phyloP scores from a whole-genome alignment of 2,329 filamentous ascomycete genomes.

The Sporothrix mexicana region DNA sequence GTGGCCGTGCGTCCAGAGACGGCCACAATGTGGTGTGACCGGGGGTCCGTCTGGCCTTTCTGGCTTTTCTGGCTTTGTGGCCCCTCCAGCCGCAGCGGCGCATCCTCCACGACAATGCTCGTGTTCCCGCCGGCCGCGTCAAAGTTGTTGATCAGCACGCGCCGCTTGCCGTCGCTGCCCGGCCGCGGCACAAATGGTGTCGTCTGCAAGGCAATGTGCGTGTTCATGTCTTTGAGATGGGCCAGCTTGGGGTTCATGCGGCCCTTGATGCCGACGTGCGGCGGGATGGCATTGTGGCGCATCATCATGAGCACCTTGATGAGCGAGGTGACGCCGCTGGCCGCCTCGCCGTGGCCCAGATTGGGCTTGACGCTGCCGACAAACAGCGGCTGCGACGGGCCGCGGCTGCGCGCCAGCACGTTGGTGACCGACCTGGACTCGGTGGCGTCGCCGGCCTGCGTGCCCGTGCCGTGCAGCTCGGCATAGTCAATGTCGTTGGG shows the following conservation, averaged over 20 bases:
- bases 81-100: slow-evolving; percentile 47
- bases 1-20: slow-evolving; percentile 54
- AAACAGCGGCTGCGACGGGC: slow-evolving; percentile 59
- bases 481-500: slow-evolving; percentile 80
- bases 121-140: slow-evolving; percentile 75
- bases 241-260: slow-evolving; percentile 64
- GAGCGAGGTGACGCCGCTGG: slow-evolving; percentile 65
- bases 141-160: slow-evolving; percentile 70
- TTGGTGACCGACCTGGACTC: slow-evolving; percentile 79
- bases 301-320: slow-evolving; percentile 71
- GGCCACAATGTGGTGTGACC: slow-evolving; percentile 40
- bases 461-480: slow-evolving; percentile 90
- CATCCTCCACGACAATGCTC: slow-evolving; percentile 69
- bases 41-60: slow-evolving; percentile 57
- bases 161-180: slow-evolving; percentile 50
- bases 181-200: slow-evolving; percentile 55
- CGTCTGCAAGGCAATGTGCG: slow-evolving; percentile 62
- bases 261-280: slow-evolving; percentile 70
- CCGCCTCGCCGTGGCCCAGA: slow-evolving; percentile 67
- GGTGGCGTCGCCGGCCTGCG: slow-evolving; percentile 79
- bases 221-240: slow-evolving; percentile 60
- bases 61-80: slow-evolving; percentile 39
- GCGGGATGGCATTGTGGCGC: slow-evolving; percentile 66
- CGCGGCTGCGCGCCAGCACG: slow-evolving; percentile 56
- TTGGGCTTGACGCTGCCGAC: slow-evolving; percentile 70